phyloP scores from a whole-genome alignment of 257 asterid genomes.

The Capsicum chinense region DNA sequence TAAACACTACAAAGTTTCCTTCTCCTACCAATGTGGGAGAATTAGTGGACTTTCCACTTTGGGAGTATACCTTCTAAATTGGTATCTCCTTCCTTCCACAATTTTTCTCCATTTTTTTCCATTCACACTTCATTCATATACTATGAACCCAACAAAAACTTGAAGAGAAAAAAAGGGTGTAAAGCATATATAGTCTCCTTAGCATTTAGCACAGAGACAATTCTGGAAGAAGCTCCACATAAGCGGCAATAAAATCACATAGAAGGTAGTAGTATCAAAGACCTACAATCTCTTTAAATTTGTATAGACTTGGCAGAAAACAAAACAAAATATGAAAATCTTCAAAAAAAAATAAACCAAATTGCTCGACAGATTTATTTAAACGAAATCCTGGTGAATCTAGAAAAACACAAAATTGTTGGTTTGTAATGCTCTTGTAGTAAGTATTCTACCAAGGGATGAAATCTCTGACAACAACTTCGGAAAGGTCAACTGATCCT shows the following conservation, averaged over 20 bases:
- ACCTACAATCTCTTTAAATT: background rate
- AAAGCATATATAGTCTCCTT: background rate
- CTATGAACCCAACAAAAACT: background rate
- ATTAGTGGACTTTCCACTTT: no score
- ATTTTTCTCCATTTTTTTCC: no score
- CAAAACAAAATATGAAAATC: background rate
- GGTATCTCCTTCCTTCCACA: no score
- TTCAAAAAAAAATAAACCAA: background rate
- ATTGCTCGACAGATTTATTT: background rate
- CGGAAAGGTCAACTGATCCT: slow-evolving; percentile 29
- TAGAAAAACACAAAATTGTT: background rate
- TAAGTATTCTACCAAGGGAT: background rate
- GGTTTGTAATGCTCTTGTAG: background rate
- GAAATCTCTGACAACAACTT: background rate
- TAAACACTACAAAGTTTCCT: no score
- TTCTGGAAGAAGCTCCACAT: background rate
- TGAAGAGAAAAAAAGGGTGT: background rate
- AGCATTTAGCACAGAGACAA: background rate
- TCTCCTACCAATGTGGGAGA: no score
- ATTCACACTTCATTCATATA: no score
- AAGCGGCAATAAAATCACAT: background rate
- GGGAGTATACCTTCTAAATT: no score
- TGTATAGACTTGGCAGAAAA: background rate
- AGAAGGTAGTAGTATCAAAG: background rate
- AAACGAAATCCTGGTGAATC: slow-evolving; percentile 5